phyloP scores from a whole-genome alignment of 23 red algal species.

The Gracilaria caudata region DNA sequence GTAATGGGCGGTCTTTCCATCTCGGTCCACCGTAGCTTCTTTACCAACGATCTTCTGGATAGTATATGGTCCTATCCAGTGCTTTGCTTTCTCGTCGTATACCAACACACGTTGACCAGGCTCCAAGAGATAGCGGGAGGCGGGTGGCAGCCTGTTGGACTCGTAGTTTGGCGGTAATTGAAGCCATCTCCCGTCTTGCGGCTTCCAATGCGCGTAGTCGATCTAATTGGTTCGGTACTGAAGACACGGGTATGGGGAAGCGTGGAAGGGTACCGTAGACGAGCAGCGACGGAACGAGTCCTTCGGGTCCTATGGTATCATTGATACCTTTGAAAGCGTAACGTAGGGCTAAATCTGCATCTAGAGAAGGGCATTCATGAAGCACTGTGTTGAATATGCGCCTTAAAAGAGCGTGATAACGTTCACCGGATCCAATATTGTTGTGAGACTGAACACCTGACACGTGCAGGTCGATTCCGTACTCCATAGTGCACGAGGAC shows the following conservation, averaged over 20 bases:
- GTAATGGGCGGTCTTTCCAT: background rate
- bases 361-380: background rate
- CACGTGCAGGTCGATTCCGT: conserved; percentile 38
- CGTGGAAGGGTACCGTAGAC: background rate
- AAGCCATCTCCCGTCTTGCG: background rate
- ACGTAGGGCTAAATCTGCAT: background rate
- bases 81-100: background rate
- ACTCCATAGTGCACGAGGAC: background rate
- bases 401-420: conserved; percentile 40
- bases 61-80: background rate
- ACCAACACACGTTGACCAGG: background rate
- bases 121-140: background rate
- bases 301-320: conserved; percentile 25
- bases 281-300: background rate
- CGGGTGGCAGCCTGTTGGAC: background rate
- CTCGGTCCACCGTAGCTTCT: background rate
- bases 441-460: conserved; percentile 47
- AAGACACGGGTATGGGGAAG: background rate
- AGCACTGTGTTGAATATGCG: conserved; percentile 15
- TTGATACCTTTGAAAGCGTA: conserved; percentile 22
- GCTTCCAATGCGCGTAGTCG: background rate
- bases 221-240: background rate
- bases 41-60: conserved; percentile 3
- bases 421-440: conserved; percentile 35
- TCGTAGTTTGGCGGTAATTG: background rate